phyloP scores from a whole-genome alignment of 805 yeast species.

The Candida ulmi region DNA sequence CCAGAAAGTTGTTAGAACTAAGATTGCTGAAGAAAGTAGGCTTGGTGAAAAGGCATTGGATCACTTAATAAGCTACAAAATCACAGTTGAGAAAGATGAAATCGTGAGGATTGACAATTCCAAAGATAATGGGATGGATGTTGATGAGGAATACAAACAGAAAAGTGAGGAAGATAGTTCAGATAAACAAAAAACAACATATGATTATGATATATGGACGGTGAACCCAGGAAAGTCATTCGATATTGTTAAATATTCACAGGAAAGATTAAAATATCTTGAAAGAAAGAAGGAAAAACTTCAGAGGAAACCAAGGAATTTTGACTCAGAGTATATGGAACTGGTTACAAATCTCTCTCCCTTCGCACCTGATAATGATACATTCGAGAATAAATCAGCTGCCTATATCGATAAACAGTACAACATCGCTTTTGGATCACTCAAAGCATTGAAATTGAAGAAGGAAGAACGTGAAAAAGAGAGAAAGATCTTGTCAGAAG shows the following conservation, averaged over 20 bases:
- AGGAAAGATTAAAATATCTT: constrained; percentile 35
- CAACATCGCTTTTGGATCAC: constrained; percentile 23
- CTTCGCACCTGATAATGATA: constrained; percentile 4
- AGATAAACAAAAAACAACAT: constrained; percentile 2
- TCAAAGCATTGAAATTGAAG: constrained; percentile 28
- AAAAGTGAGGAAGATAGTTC: constrained; percentile 8
- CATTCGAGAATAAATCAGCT: constrained; percentile 16
- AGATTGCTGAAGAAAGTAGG: constrained; percentile 74
- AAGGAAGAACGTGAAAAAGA: constrained; percentile 25
- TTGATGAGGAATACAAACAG: not conserved
- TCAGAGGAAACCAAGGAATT: constrained; percentile 5
- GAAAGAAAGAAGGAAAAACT: constrained; percentile 23
- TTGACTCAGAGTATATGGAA: constrained; percentile 7
- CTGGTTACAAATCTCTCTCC: constrained; percentile 10
- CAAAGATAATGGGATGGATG: too few relatives aligned
- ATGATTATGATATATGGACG: constrained; percentile 6
- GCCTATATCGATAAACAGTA: constrained; percentile 28
- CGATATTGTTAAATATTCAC: constrained; percentile 55
- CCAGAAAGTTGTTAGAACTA: constrained; percentile 63
- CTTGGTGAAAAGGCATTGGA: constrained; percentile 75
- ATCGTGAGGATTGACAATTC: constrained; percentile 1
- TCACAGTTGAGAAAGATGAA: constrained; percentile 6
- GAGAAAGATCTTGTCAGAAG: constrained; percentile 12
- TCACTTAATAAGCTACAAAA: constrained; percentile 38
- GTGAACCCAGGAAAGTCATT: constrained; percentile 27